These are phyloP conservation scores for Botryobasidium botryosum DNA, from an alignment of 768 basidiomycete species.

Conservation along the genomic window DNA sequence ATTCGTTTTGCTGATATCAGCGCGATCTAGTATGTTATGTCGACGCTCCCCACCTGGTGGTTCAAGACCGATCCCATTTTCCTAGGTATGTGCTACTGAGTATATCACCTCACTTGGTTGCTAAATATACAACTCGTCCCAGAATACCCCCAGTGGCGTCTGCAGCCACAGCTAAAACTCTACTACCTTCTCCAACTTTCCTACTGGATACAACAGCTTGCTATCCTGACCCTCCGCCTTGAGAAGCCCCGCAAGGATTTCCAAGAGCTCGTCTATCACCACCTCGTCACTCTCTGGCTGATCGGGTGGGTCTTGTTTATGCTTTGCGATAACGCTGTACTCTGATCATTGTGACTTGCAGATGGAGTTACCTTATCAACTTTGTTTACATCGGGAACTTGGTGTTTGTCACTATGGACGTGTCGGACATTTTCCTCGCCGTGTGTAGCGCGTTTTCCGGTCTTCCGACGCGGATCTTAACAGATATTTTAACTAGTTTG, in stretches of 20 bases:
- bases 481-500: conserved; percentile 30
- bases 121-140: background rate
- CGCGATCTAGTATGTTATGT: conserved; percentile 56
- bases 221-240: conserved; percentile 66
- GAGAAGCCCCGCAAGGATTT: conserved; percentile 95
- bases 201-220: conserved; percentile 89
- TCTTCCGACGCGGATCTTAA: background rate
- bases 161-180: conserved; percentile 67
- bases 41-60: conserved; percentile 68
- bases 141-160: conserved; percentile 84
- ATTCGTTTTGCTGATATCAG: background rate
- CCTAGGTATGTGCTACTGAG: conserved; percentile 37
- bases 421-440: conserved; percentile 78
- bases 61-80: conserved; percentile 72
- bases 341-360: conserved; percentile 18
- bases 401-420: conserved; percentile 92
- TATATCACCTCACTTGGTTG: background rate
- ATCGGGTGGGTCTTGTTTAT: conserved; percentile 42
- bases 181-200: conserved; percentile 90
- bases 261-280: conserved; percentile 71
- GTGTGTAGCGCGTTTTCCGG: conserved; percentile 27
- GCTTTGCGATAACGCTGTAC: background rate
- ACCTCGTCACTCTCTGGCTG: conserved; percentile 88
- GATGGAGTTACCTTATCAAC: conserved; percentile 73
- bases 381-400: conserved; percentile 79